Percentiles rank a stretch among this genome's conserved stretches.
These are phyloP conservation scores for Leucoagaricus sp. DNA, from an alignment of 1,284 basidiomycete species.

Conservation along the genomic window DNA sequence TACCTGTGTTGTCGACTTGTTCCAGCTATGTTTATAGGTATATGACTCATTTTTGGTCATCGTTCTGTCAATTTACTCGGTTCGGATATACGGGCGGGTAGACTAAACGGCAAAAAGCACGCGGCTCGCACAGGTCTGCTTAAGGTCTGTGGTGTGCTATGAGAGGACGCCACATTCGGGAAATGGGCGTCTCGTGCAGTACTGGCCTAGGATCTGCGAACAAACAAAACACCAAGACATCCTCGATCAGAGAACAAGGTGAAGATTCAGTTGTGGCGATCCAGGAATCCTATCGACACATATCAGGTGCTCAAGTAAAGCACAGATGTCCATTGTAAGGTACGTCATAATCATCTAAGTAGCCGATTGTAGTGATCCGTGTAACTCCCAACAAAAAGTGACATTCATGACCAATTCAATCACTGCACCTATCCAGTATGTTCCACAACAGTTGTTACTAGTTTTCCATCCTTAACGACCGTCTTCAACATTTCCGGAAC, in stretches of 20 bases:
- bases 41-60: background rate
- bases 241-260: too few species aligned
- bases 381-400: too few species aligned
- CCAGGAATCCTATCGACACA: background rate
- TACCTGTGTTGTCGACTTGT: background rate
- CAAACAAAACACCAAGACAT: too few species aligned
- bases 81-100: too few species aligned
- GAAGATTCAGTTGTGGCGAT: background rate
- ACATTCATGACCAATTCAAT: too few species aligned
- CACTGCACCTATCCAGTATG: conserved; percentile 64
- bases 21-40: background rate
- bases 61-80: background rate
- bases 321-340: too few species aligned
- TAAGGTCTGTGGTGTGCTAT: background rate
- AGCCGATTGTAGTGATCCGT: background rate
- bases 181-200: background rate
- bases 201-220: background rate
- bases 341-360: background rate
- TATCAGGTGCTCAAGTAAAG: background rate
- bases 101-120: too few species aligned
- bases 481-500: conserved; percentile 97
- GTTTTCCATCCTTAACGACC: conserved; percentile 79
- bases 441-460: conserved; percentile 89
- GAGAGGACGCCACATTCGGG: background rate
- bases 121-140: background rate